Evolutionary conservation across 2,329 filamentous ascomycete species (phyloP).

Genomic region (Acrocalymma vagum): DNA sequence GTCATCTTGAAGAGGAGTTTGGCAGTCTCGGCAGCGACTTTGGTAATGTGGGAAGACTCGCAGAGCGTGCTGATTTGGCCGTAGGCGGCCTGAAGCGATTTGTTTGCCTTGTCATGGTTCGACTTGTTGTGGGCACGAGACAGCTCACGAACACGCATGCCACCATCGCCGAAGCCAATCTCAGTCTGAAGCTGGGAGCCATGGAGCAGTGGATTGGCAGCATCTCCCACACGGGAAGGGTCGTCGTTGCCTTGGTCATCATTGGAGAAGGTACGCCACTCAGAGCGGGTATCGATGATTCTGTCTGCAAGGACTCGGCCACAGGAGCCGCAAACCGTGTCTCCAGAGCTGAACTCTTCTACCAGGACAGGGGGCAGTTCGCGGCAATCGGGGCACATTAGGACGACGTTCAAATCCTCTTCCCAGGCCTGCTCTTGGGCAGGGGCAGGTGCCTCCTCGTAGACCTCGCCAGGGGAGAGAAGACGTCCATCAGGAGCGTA

Average conservation of each 20-base stretch:
- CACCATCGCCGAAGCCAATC: constrained; percentile 83
- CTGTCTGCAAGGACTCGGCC: constrained; percentile 89
- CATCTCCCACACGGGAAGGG: constrained; percentile 96
- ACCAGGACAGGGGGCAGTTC: constrained; percentile 91
- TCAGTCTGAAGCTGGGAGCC: constrained; percentile 88
- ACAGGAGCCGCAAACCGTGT: constrained; percentile 92
- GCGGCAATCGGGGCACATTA: constrained; percentile 89
- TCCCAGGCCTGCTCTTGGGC: constrained; percentile 64
- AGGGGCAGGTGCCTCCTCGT: constrained; percentile 44
- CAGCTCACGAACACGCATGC: constrained; percentile 75
- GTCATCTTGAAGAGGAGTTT: constrained; percentile 96
- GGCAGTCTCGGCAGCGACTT: constrained; percentile 84
- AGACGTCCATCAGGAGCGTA: constrained; percentile 44
- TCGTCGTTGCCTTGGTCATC: constrained; percentile 97
- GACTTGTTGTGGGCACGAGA: constrained; percentile 85
- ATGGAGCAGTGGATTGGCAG: constrained; percentile 86
- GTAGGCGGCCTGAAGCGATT: constrained; percentile 80
- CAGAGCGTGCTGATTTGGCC: constrained; percentile 89
- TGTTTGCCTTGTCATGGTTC: constrained; percentile 82
- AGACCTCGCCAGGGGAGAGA: constrained; percentile 56
- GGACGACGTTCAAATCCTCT: constrained; percentile 84
- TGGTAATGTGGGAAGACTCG: constrained; percentile 72
- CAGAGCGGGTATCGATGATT: constrained; percentile 93
- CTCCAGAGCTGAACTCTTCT: constrained; percentile 90
- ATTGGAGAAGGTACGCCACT: constrained; percentile 99